Evolutionary conservation across 176 grass and related monocot genomes (phyloP).

Genomic region (Secale cereale): DNA sequence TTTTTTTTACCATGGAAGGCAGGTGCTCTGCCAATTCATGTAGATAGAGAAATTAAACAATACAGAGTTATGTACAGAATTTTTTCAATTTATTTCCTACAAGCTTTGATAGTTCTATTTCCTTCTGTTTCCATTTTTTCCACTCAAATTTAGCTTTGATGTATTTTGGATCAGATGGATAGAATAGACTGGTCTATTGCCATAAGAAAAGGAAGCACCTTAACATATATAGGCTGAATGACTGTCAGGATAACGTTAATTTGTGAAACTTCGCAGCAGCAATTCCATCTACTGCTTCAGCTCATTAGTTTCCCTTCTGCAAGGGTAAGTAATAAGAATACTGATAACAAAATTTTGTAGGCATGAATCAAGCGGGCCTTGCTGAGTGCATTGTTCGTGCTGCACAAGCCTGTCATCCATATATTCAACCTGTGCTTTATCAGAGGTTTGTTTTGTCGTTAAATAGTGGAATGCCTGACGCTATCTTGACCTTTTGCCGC

Average conservation of each 20-base stretch:
- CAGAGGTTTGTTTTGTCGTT: slow-evolving; percentile 52
- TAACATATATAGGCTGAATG: background rate
- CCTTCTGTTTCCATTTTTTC: background rate
- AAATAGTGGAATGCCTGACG: background rate
- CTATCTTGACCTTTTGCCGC: slow-evolving; percentile 1
- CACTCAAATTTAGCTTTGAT: background rate
- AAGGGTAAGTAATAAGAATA: background rate
- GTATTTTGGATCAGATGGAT: background rate
- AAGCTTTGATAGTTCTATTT: background rate
- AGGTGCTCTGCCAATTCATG: too few relatives aligned
- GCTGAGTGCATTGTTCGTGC: slow-evolving; percentile 90
- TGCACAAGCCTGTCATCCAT: slow-evolving; percentile 71
- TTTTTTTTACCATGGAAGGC: too few relatives aligned
- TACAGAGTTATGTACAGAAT: too few relatives aligned
- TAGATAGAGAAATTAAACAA: too few relatives aligned
- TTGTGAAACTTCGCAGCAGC: background rate
- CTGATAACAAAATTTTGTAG: slow-evolving; percentile 25
- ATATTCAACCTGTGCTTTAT: slow-evolving; percentile 81
- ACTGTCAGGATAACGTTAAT: background rate
- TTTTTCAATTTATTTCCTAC: background rate
- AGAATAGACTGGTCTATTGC: background rate
- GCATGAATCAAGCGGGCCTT: slow-evolving; percentile 98
- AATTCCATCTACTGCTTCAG: background rate
- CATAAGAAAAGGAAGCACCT: background rate
- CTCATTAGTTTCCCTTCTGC: background rate